A percentile compares a stretch with the other conserved stretches of the same genome.
These are phyloP conservation scores for Galium porrigens DNA, from an alignment of 305 asterid species.

Conservation along the genomic window DNA sequence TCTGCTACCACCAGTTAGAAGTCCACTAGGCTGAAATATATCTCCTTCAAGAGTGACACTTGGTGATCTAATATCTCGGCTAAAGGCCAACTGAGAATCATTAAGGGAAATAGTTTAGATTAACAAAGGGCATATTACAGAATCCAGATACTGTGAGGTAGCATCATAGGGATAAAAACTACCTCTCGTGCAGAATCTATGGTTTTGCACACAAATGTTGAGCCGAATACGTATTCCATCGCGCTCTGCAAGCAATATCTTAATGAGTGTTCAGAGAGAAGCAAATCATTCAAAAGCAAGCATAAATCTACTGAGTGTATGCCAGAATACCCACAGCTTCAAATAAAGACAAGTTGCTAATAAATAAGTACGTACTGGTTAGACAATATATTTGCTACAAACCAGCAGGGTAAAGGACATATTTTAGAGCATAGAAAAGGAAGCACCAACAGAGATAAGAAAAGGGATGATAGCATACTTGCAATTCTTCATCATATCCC, in stretches of 20 bases:
- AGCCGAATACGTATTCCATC: constrained; percentile 87
- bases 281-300: neutral
- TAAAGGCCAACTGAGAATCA: constrained; percentile 61
- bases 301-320: neutral
- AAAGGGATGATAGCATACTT: constrained; percentile 30
- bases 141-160: neutral
- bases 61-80: constrained; percentile 47
- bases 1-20: constrained; percentile 93
- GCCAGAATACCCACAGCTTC: neutral
- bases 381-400: neutral
- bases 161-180: constrained; percentile 14
- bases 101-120: constrained; percentile 11
- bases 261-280: constrained; percentile 15
- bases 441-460: constrained; percentile 1
- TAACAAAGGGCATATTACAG: neutral
- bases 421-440: neutral
- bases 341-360: neutral
- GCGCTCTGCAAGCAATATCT: constrained; percentile 51
- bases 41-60: constrained; percentile 83
- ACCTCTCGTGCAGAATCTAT: constrained; percentile 75
- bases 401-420: neutral
- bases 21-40: constrained; percentile 90
- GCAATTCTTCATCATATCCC: constrained; percentile 74
- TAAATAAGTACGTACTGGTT: neutral
- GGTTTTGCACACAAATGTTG: constrained; percentile 88